Evolutionary conservation across 148 eudicot genomes (phyloP), one percentile per base, ranked within the genome.

Genomic region (Talinum fruticosum): DNA sequence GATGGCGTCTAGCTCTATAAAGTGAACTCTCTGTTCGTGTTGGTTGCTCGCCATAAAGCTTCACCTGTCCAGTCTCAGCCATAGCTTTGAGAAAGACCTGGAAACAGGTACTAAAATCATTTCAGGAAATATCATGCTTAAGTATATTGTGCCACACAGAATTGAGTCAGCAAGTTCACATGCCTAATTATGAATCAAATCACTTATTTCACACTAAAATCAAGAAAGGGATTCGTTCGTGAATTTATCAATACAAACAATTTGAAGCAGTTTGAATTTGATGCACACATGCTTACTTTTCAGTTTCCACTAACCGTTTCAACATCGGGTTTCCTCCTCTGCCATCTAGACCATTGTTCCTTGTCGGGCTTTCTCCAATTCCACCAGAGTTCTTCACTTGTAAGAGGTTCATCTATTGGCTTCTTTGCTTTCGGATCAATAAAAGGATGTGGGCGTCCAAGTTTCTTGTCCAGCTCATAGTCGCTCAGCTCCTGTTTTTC

Each of bases 331-430:
- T 89, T 86, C 80, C 93, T 84, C 89, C 93, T 90, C 77, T 96
- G 99, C 98, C 98, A 96, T 83, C 99, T 87, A 64, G 99, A 96
- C 99, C 99, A 93, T 69, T 84, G 88, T 77, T 90, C 93, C 76
- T 88, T 86, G 38, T 91, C 97, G 0, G 99, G 93, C 74, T 88
- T 96, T 84, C 99, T 93, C 99, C 99, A 96, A 80, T 93, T 87
- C 99, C 99, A 96, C 99, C 99, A 96, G 70, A 96, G 91, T 66
- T 90, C 98, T 70, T 96, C 99, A 84, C 92, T 96, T 36, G 95
- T 75, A 49, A 91, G 97, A 53, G 93, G 79, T 66, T 96, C 87
- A 74, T 80, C 87, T 38, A 88, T 86, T 26, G 97, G 88, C 75
- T 84, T 93, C 85, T 84, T 91, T 10, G 37, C 83, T 76, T 85